phyloP scores from a whole-genome alignment of 257 asterid species.

The Datura wrightii region DNA sequence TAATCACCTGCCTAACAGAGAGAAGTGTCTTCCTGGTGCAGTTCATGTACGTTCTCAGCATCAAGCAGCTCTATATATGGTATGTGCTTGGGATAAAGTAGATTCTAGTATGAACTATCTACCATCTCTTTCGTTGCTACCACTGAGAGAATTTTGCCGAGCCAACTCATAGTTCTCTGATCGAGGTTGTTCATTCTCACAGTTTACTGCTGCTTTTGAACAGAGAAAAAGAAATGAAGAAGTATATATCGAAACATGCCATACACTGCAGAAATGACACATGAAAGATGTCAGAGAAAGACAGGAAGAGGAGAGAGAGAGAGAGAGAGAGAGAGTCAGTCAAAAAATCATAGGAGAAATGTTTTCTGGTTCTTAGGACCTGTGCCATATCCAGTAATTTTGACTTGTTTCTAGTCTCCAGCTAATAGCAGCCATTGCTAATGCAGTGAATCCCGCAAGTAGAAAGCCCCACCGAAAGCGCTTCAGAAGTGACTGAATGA shows the following conservation, averaged over 20 bases:
- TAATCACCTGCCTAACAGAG: not conserved
- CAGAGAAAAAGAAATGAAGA: constrained; percentile 93
- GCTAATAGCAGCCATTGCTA: constrained; percentile 85
- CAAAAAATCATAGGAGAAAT: not conserved
- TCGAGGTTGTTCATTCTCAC: constrained; percentile 53
- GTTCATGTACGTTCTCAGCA: not conserved
- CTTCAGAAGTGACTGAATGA: constrained; percentile 58
- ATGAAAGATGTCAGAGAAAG: constrained; percentile 37
- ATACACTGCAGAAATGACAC: constrained; percentile 64
- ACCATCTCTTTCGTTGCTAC: constrained; percentile 48
- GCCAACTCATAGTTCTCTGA: constrained; percentile 66
- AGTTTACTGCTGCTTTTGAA: constrained; percentile 61
- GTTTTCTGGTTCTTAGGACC: constrained; percentile 48
- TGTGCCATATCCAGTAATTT: constrained; percentile 98
- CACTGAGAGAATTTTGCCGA: constrained; percentile 63
- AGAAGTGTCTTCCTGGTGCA: constrained; percentile 19
- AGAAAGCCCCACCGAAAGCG: constrained; percentile 82
- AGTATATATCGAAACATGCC: constrained; percentile 85
- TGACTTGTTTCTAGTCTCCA: constrained; percentile 78
- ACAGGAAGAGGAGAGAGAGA: not conserved
- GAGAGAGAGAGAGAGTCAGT: not conserved
- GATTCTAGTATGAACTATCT: constrained; percentile 40
- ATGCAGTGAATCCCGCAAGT: constrained; percentile 64
- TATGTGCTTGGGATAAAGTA: constrained; percentile 10
- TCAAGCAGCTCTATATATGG: constrained; percentile 11